A percentile compares a stretch with the other conserved stretches of the same genome.
Conservation (phyloP, 306 rosid species). For the Acacia acuminata region DNA sequence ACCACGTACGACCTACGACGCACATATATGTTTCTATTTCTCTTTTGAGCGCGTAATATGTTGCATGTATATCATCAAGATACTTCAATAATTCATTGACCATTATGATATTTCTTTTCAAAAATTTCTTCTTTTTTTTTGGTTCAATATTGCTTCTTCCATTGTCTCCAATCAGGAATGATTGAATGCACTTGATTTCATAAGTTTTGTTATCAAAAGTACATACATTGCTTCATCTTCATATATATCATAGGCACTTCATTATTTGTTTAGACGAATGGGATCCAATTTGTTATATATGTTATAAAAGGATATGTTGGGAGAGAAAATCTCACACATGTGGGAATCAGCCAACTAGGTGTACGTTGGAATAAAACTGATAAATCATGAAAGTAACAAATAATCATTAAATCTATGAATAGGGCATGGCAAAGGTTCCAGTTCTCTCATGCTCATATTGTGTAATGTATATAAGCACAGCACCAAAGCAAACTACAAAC, state of each 20-base stretch:
- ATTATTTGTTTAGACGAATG: neutral
- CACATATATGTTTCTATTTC: neutral
- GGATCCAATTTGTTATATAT: neutral
- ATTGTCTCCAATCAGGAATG: neutral
- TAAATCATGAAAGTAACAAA: neutral
- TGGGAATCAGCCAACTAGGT: too few species aligned
- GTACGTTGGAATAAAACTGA: neutral
- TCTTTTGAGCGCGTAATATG: neutral
- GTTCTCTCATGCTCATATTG: neutral
- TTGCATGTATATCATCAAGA: slow-evolving; percentile 11
- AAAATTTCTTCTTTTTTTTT: neutral
- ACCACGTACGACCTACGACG: neutral
- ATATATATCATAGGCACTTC: neutral
- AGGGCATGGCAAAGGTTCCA: neutral
- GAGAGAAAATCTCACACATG: neutral
- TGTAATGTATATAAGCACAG: neutral
- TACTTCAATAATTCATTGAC: neutral
- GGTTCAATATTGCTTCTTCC: neutral
- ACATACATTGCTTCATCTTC: neutral
- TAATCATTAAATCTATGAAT: neutral
- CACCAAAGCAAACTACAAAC: neutral
- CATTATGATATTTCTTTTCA: neutral
- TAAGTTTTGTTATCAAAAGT: neutral
- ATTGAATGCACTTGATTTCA: neutral
- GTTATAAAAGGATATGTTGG: neutral